Percentiles rank a stretch among this genome's conserved stretches.
Conservation (phyloP, 495 filamentous ascomycete genomes). For the Penicillium soppii region DNA sequence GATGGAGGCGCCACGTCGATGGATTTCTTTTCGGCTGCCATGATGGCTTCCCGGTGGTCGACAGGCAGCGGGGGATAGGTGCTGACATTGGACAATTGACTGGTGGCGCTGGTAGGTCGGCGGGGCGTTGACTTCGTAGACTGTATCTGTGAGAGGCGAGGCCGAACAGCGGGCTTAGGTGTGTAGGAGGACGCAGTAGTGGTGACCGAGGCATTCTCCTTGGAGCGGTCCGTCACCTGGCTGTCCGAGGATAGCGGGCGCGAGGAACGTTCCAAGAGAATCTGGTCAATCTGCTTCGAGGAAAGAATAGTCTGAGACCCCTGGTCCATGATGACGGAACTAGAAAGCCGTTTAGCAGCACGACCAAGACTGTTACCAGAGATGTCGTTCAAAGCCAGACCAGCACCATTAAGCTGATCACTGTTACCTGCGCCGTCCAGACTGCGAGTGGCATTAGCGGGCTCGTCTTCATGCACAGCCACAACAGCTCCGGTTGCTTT, state of each 20-base stretch:
- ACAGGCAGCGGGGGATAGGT: constrained; percentile 72
- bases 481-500: constrained; percentile 20
- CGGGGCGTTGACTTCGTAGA: constrained; percentile 34
- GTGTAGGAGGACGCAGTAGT: constrained; percentile 31
- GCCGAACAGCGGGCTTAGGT: constrained; percentile 28
- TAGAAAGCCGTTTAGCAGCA: constrained; percentile 24
- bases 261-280: constrained; percentile 50
- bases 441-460: constrained; percentile 39
- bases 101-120: constrained; percentile 70
- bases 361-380: constrained; percentile 43
- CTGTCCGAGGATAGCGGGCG: constrained; percentile 31
- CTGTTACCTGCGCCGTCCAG: constrained; percentile 31
- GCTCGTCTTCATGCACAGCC: constrained; percentile 55
- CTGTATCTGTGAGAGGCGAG: constrained; percentile 35
- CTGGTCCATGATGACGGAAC: constrained; percentile 59
- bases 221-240: constrained; percentile 29
- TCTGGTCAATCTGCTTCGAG: constrained; percentile 66
- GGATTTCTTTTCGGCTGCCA: constrained; percentile 66
- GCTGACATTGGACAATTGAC: constrained; percentile 46
- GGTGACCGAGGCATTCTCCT: constrained; percentile 23
- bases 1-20: constrained; percentile 43
- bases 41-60: constrained; percentile 81
- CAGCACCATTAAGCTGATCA: constrained; percentile 43
- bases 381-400: constrained; percentile 41
- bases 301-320: constrained; percentile 74